A percentile compares a stretch with the other conserved stretches of the same genome.
Evolutionary conservation across 2,329 filamentous ascomycete species (phyloP).

Genomic region (Claviceps sp.): DNA sequence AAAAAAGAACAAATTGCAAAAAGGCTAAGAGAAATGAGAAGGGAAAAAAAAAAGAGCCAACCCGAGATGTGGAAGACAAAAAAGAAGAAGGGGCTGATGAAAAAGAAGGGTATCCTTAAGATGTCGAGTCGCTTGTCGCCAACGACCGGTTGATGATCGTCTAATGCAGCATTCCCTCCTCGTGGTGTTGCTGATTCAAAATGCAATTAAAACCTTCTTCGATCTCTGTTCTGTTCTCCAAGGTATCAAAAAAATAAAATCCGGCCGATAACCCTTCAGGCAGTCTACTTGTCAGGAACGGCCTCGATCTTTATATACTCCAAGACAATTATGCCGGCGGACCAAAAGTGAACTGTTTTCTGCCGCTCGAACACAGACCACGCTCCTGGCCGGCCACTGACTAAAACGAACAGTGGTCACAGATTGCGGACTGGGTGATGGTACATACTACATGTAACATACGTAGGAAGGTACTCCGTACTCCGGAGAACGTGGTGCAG

Average conservation of each 20-base stretch:
- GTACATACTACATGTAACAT: not conserved
- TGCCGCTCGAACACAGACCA: not conserved
- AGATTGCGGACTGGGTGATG: not conserved
- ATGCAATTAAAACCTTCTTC: not conserved
- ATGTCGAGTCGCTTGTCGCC: not conserved
- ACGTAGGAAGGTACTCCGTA: no score
- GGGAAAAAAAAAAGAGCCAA: not conserved
- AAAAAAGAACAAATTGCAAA: not conserved
- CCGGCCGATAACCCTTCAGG: no score
- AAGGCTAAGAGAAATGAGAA: not conserved
- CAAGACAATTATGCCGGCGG: not conserved
- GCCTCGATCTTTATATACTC: not conserved
- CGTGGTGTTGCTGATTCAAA: not conserved
- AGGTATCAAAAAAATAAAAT: not conserved
- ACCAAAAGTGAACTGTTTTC: not conserved
- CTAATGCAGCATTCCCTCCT: not conserved
- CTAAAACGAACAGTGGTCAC: not conserved
- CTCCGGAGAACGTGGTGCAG: not conserved
- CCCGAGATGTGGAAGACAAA: not conserved
- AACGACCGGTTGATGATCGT: not conserved
- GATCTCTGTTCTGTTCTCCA: not conserved
- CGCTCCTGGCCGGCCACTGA: not conserved
- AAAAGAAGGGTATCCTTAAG: not conserved
- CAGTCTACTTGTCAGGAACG: not conserved
- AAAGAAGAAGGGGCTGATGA: not conserved